Evolutionary conservation across 805 yeast genomes (phyloP).

Genomic region (Candida jianshihensis): DNA sequence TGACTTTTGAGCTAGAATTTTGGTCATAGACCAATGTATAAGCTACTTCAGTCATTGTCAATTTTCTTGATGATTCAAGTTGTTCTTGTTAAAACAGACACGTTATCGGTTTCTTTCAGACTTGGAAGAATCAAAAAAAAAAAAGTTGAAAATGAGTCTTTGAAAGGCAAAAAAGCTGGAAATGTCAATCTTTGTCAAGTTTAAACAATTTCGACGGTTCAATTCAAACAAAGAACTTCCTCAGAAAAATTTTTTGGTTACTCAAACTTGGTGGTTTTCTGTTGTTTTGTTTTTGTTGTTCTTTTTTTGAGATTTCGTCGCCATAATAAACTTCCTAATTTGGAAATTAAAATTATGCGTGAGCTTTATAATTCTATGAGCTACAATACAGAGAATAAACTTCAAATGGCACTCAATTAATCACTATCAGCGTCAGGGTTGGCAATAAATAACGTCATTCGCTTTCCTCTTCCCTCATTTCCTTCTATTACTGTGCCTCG

Average conservation of each 20-base stretch:
- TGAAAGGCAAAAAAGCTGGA: no score
- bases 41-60: conserved; percentile 36
- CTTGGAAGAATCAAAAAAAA: no score
- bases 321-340: conserved; percentile 34
- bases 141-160: no score
- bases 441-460: conserved; percentile 45
- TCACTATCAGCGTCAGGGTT: conserved; percentile 50
- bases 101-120: not conserved
- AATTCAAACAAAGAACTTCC: not conserved
- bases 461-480: conserved; percentile 22
- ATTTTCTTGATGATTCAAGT: no score
- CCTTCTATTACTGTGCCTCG: conserved; percentile 29
- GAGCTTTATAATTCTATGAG: not conserved
- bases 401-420: no score
- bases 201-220: no score
- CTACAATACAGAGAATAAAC: no score
- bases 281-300: conserved; percentile 38
- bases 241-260: not conserved
- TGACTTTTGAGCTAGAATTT: conserved; percentile 48
- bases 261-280: not conserved
- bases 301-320: conserved; percentile 72
- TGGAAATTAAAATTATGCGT: conserved; percentile 4
- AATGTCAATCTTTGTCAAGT: no score
- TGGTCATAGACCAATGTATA: conserved; percentile 81
- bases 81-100: not conserved